These are phyloP conservation scores for Penicillium polonicum DNA, from an alignment of 2,329 filamentous ascomycete species.

Conservation along the genomic window DNA sequence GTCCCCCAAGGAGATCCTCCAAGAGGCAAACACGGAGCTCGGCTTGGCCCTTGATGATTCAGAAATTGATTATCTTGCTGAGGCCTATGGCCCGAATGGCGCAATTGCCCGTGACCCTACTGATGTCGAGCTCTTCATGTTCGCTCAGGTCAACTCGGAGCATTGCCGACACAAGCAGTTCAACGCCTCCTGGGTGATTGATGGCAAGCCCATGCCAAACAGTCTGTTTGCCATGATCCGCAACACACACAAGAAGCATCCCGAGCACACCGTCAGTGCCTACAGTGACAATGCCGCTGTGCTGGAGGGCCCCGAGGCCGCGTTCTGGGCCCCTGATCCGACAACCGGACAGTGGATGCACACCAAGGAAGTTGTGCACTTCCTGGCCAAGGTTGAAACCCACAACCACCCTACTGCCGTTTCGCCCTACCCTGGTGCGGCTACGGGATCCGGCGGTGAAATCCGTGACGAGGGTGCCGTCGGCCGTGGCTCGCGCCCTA, in stretches of 20 bases:
- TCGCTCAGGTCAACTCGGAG: slow-evolving; percentile 98
- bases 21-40: slow-evolving; percentile 77
- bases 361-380: slow-evolving; percentile 81
- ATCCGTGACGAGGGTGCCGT: slow-evolving; percentile 95
- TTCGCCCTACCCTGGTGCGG: slow-evolving; percentile 87
- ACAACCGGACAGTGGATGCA: slow-evolving; percentile 84
- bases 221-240: slow-evolving; percentile 95
- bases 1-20: slow-evolving; percentile 68
- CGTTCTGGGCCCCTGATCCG: slow-evolving; percentile 85
- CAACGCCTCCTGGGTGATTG: slow-evolving; percentile 94
- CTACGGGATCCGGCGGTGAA: slow-evolving; percentile 92
- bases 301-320: slow-evolving; percentile 67
- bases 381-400: slow-evolving; percentile 92
- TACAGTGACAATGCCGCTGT: slow-evolving; percentile 99
- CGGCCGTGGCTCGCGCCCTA: slow-evolving; percentile 86
- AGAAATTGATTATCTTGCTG: slow-evolving; percentile 93
- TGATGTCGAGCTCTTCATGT: slow-evolving; percentile 98
- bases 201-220: slow-evolving; percentile 74
- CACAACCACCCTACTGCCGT: slow-evolving; percentile 98
- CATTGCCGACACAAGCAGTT: slow-evolving; percentile 89
- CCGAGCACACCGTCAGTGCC: slow-evolving; percentile 83
- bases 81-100: slow-evolving; percentile 68
- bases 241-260: slow-evolving; percentile 80
- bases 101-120: slow-evolving; percentile 64
- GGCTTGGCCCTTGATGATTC: slow-evolving; percentile 83